phyloP scores from a whole-genome alignment of 139 green algal species.

The Desmodesmus armatus region DNA sequence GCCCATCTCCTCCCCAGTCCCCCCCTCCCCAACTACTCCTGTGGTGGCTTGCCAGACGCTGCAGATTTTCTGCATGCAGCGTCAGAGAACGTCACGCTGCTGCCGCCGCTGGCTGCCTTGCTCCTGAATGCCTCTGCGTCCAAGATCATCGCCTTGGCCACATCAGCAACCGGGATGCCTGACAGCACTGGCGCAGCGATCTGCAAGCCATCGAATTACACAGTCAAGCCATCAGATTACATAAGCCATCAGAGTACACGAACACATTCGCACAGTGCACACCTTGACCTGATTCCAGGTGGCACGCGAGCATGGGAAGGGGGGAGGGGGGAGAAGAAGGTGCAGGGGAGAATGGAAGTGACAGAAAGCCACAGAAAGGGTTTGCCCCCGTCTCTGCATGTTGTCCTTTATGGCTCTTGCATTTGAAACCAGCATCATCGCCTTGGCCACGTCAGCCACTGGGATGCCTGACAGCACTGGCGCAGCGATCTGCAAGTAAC shows the following conservation, averaged over 20 bases:
- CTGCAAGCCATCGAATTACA: neutral
- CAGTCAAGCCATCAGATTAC: neutral
- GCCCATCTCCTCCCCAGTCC: too few species aligned
- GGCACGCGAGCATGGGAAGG: neutral
- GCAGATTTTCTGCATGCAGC: too few species aligned
- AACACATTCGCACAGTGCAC: too few species aligned
- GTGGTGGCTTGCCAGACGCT: too few species aligned
- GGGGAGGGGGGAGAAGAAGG: neutral
- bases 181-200: neutral
- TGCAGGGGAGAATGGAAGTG: neutral
- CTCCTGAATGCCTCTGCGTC: conserved; percentile 28
- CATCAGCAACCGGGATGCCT: conserved; percentile 20
- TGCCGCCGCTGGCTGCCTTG: neutral
- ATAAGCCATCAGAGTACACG: neutral
- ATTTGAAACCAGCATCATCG: conserved; percentile 46
- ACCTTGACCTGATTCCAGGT: neutral
- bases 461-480: neutral
- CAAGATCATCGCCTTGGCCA: conserved; percentile 47
- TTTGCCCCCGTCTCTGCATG: neutral
- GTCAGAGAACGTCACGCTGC: too few species aligned
- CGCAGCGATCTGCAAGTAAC: neutral
- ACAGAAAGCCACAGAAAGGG: neutral
- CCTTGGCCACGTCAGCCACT: conserved; percentile 36
- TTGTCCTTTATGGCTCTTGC: neutral
- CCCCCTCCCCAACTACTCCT: too few species aligned